Evolutionary conservation across 805 yeast genomes (phyloP), one percentile per base, ranked within the genome.

Genomic region (Cyberlindnera xishuangbannaensis): DNA sequence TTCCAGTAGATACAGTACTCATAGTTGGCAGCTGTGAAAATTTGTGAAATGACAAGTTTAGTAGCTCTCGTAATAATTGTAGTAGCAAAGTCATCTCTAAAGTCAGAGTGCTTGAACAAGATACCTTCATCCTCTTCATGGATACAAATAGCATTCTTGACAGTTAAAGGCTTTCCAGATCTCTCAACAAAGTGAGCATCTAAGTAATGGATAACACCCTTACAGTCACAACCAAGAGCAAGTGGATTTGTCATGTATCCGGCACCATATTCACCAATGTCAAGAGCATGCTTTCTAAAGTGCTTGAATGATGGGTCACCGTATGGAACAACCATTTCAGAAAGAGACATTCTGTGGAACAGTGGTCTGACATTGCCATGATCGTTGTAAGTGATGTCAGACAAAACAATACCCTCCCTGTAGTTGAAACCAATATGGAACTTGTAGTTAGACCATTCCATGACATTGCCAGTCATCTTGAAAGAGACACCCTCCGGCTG

Each of bases 71-170:
- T 77, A 41, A 76, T 81, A 46, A 82, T 71, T 23, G 82, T 73
- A 34, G 90, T 83, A 42, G 75, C 76, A 61, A 79, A 81, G 53
- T 69, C 74, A 58, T 83, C 90, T 67, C 92, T 74, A 65, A 79
- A 83, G 61, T 83, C 90, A 37, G 90, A 80, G 61, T 83, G 92
- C 65, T 83, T 83, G 69, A 67, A 81, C 45, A 83, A 62, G 44
- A 83, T 59, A 21, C 92, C 90, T 50, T 81, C 87, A 53, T 83
- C 92, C 59, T 83, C 90, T 64, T 83, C 92, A 56, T 83, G 92
- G 50, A 83, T 81, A 61, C 92, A 83, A 41, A 83, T 71, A 12
- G 88, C 90, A 48, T 83, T 79, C 60, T 77, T 80, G 39, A 81
- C 68, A 21, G 85, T 76, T 45, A 76, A 64, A 38, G 86, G 78